Base-by-base conservation (phyloP, 2,329 filamentous ascomycete species). In the Parasarocladium wereldwijsianum region DNA sequence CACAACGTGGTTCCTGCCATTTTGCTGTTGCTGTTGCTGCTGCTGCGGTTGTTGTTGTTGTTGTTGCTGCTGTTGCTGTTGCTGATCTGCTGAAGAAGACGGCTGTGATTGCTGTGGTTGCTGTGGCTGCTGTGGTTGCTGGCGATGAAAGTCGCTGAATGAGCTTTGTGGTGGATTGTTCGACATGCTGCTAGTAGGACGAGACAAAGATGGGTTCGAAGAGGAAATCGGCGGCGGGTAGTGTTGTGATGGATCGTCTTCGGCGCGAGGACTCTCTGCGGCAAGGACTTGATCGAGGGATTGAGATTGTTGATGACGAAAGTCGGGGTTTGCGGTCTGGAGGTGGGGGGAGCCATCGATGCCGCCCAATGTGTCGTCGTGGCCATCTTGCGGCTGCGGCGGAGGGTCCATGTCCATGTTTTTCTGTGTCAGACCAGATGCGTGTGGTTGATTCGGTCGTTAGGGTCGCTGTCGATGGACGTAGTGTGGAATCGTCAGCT, bases 1-100 rank as follows among this genome's bases (percentile, higher is more conserved):
- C 34, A 98, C 90, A 21, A 98, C 90, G 45, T 76, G 72, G 50
- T 75, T 76, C 36, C 72, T 62, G 26, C 66, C 64, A 39, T 66
- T 66, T 33, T 48, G 33, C 46, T 40, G 54, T 45, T 37, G 62
- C 44, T 53, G 53, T 18, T 65, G 62, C 31, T 69, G 65, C 24
- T 49, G 50, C 39, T 58, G 54, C 16, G 49, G 40, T 26, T 54
- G 51, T 16, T 54, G 51, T n/a, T n/a, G n/a, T n/a, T n/a, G n/a
- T n/a, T n/a, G n/a, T n/a, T n/a, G n/a, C n/a, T 25, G 43, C 43
- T 16, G 24, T 24, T 32, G 29, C 18, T 15, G 16, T 16, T 29
- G 33, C 12, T 29, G 13, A 8, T 30, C 13, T 14, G 17, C 8
- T 8, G 20, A 21, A n/a, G 20, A 21, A 8, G 20, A 21, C 17